Conservation (phyloP, 2,329 filamentous ascomycete species). For the Fusarium begoniae region DNA sequence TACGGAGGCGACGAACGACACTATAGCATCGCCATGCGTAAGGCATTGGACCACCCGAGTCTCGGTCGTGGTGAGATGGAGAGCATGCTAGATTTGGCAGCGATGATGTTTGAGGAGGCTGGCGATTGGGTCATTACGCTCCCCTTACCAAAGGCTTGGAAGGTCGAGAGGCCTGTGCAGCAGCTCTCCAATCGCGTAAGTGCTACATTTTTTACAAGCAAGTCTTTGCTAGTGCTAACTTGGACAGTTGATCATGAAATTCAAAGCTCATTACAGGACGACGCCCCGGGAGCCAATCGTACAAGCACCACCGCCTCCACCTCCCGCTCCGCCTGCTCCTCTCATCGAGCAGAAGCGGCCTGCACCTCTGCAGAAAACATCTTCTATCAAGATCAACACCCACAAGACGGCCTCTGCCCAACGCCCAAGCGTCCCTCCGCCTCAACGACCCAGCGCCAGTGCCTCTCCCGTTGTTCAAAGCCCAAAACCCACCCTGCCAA, state of each 20-base stretch:
- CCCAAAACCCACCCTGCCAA: slow-evolving; percentile 17
- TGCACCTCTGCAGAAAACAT: slow-evolving; percentile 42
- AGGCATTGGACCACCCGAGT: slow-evolving; percentile 52
- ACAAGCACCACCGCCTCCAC: slow-evolving; percentile 30
- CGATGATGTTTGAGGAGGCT: slow-evolving; percentile 58
- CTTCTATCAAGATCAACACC: slow-evolving; percentile 53
- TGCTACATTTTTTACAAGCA: neutral
- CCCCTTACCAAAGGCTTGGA: slow-evolving; percentile 54
- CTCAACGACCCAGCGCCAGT: neutral
- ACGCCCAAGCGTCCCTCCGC: slow-evolving; percentile 10
- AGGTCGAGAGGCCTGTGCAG: slow-evolving; percentile 47
- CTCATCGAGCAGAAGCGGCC: slow-evolving; percentile 43
- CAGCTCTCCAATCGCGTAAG: slow-evolving; percentile 51
- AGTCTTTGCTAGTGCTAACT: slow-evolving; percentile 27
- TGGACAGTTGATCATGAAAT: slow-evolving; percentile 48
- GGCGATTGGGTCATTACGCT: slow-evolving; percentile 54
- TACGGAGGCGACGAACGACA: slow-evolving; percentile 51
- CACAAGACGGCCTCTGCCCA: slow-evolving; percentile 42
- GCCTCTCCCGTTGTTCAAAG: slow-evolving; percentile 9
- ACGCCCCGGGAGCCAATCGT: slow-evolving; percentile 45
- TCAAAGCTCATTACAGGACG: slow-evolving; percentile 52
- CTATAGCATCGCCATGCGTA: slow-evolving; percentile 55
- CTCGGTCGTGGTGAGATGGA: slow-evolving; percentile 55
- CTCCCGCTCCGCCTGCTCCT: slow-evolving; percentile 19
- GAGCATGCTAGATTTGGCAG: slow-evolving; percentile 55